Evolutionary conservation across 768 basidiomycete species (phyloP), one percentile per base, ranked within the genome.

Genomic region (Roridomyces roridus): DNA sequence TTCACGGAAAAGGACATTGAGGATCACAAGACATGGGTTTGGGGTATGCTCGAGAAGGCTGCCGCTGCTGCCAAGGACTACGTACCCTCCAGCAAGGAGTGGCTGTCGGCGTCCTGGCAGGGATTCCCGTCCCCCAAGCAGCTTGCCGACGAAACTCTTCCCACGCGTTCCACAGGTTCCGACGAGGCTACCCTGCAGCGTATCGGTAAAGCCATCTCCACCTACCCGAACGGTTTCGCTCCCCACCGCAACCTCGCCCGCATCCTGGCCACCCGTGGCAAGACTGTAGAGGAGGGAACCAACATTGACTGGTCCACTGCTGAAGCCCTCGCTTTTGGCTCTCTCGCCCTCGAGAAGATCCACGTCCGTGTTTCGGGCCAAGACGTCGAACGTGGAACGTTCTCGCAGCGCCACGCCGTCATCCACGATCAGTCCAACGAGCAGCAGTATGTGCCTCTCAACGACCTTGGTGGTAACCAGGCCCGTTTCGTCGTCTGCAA

Each of bases 281-380:
- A 95, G 82, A 87, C 89, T 0, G 87, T 98, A 14, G 88, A 93
- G 65, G 95, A 98, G 58, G 97, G 95, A 46, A 79, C 71, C 52
- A 90, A 91, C 74, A 96, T 98, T 65, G 97, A 99, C 74, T 98
- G 95, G 94, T 91, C 96, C 2, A 99, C 96, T 20, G 96, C 97
- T 39, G 97, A 99, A 76, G 94, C 97, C 0, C 87, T 99, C 50
- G 97, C 97, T 0, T 92, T 98, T 67, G 97, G 96, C 55, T 83
- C 94, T 6, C 87, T 99, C 36, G 92, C 92, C 10, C 81, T 97
- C 37, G 96, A 98, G 74, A 92, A 92, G 66, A 89, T 89, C 46
- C 95, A 98, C 70, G 91, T 99, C 44, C 92, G 96, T 60, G 80
- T 99, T 2, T 97, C 95, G 0, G 96, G 96, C 26, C 97, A 99